Evolutionary conservation across 208 protist genomes (phyloP), one percentile per base, ranked within the genome.

Genomic region (Wallacemonas sp.): DNA sequence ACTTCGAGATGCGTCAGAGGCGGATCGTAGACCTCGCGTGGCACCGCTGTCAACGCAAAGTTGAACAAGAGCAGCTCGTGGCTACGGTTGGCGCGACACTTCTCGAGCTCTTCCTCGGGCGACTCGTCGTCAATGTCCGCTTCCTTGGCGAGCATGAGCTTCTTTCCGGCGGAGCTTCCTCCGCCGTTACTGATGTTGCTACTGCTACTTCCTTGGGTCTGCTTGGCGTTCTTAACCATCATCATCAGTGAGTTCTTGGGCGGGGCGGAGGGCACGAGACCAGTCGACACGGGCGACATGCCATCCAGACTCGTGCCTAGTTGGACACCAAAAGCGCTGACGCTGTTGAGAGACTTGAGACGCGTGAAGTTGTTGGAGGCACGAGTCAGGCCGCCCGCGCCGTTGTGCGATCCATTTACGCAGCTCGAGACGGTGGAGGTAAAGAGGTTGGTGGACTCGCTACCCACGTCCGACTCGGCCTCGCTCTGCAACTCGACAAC

Each of bases 51-150:
- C 19, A 95, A 62, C n/a, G 69, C 66, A 66, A 88, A 91, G 67
- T 75, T 86, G 73, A 84, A 86, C 34, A 95, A 62, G 15, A 91
- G 62, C 46, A 95, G 70, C 60, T 95, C 86, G 14, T 69, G 46
- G 26, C 41, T 56, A 26, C 71, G 59, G 14, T 64, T 77, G 21
- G 72, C 53, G 26, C 86, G 79, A 55, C 84, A 93, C 33, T 72
- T 72, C 42, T 80, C 68, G 30, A 95, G 74, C 74, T 90, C 84
- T 64, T 91, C 77, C 54, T 90, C 71, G 76, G 79, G 87, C 59
- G 84, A 78, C 33, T 67, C 75, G 51, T 90, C 82, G 31, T 95
- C 86, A 2, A 91, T 59, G 31, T 92, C 89, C 47, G 72, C 74
- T 14, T 74, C 75, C 63, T 95, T 93, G 21, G 84, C 82, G 3